Evolutionary conservation across 306 rosid genomes (phyloP).

Genomic region (Cercis canadensis): DNA sequence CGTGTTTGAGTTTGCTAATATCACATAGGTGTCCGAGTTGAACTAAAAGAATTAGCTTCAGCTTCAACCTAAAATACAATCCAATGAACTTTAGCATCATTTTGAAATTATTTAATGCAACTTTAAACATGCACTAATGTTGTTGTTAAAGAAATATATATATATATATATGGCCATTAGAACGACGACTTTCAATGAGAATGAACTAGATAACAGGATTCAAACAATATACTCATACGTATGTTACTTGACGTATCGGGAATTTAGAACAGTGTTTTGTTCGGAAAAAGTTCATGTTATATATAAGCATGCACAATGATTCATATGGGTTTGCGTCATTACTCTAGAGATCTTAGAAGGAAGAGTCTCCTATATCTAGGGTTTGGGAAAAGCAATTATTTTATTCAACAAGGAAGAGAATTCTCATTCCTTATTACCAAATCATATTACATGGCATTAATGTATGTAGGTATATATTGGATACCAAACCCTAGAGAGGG

Average conservation of each 20-base stretch:
- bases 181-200: too few species aligned
- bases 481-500: constrained; percentile 37
- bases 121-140: too few species aligned
- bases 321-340: constrained; percentile 32
- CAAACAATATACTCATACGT: too few species aligned
- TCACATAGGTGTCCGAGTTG: too few species aligned
- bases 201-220: too few species aligned
- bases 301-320: constrained; percentile 9
- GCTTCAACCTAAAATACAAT: too few species aligned
- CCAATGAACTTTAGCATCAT: too few species aligned
- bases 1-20: too few species aligned
- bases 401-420: constrained; percentile 25
- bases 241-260: background rate
- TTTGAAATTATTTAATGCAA: too few species aligned
- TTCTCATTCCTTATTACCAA: constrained; percentile 46
- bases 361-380: constrained; percentile 37
- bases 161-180: too few species aligned
- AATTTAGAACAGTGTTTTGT: background rate
- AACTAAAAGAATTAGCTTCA: too few species aligned
- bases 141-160: too few species aligned
- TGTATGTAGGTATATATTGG: constrained; percentile 36
- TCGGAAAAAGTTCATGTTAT: constrained; percentile 13
- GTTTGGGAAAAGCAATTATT: constrained; percentile 40
- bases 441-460: constrained; percentile 37
- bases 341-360: constrained; percentile 36